A percentile compares a stretch with the other conserved stretches of the same genome.
Evolutionary conservation across 2,329 filamentous ascomycete genomes (phyloP).

Genomic region (Tolypocladium tundrense): DNA sequence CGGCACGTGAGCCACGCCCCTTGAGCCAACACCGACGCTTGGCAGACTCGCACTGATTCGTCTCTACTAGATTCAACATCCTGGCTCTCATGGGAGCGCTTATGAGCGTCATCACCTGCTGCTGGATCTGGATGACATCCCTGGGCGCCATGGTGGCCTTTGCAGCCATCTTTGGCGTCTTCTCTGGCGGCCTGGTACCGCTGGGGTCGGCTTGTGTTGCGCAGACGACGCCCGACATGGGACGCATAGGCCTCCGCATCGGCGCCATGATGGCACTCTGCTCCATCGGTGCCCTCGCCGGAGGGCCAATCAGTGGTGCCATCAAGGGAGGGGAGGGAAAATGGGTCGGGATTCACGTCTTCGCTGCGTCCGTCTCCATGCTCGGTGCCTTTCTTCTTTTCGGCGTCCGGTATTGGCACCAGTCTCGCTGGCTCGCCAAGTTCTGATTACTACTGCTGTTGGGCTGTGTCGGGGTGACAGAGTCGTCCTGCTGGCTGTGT

Average conservation of each 20-base stretch:
- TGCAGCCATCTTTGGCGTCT: constrained; percentile 17
- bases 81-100: constrained; percentile 11
- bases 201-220: constrained; percentile 20
- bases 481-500: neutral
- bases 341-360: constrained; percentile 7
- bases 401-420: constrained; percentile 6
- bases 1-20: constrained; percentile 22
- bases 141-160: constrained; percentile 11
- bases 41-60: neutral
- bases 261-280: constrained; percentile 21
- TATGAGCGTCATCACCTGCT: constrained; percentile 16
- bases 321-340: constrained; percentile 6
- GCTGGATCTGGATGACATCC: constrained; percentile 17
- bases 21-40: neutral
- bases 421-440: constrained; percentile 1
- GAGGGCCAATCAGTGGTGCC: constrained; percentile 12
- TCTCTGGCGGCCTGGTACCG: constrained; percentile 23
- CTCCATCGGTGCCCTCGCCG: constrained; percentile 13
- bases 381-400: constrained; percentile 7
- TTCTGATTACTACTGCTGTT: constrained; percentile 3
- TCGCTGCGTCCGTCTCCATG: constrained; percentile 7
- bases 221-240: constrained; percentile 17
- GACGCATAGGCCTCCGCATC: constrained; percentile 18
- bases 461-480: neutral
- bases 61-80: constrained; percentile 28